Base-by-base conservation (phyloP, 2,329 filamentous ascomycete species). In the Cladobotryum protrusum region DNA sequence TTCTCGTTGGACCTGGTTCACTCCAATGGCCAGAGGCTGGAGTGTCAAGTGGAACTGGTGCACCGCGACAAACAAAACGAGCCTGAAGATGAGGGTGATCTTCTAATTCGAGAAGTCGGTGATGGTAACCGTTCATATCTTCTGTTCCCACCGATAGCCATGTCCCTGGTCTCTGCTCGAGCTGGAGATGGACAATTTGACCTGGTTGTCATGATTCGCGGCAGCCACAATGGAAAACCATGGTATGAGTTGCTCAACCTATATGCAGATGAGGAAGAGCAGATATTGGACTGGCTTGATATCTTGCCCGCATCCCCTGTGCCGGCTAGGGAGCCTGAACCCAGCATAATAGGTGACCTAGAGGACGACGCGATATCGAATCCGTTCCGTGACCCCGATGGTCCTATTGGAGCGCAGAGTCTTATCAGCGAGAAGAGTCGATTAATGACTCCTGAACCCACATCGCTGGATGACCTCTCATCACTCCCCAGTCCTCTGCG, bases 91-190 rank as follows among this genome's bases (percentile, higher is more conserved):
- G 73, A 79, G 44, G 90, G 92, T 6, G 93, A 99, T 65, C 66
- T 99, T n/a, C 78, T 99, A 18, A 86, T 99, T 50, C 91, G 92
- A 57, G 91, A 97, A 67, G 82, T 90, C n/a, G 89, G 90, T 41
- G 79, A 81, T 47, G 77, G 79, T 5, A 83, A 86, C 13, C 81
- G 83, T 47, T 73, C 75, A 24, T 97, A 89, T 83, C 78, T 99
- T 4, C 77, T 99, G 0, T 96, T 99, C 61, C 87, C 91, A n/a
- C 92, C 93, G 1, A 76, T 96, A n/a, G 76, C 84, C 15, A 76
- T 82, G 55, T 75, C 77, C 34, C 78, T 81, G 53, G 78, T 95
- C 17, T 97, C 93, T 12, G 89, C 90, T 45, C 83, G 92, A 36
- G 82, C 77, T 52, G 90, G 90, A 12, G 84, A 90, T 35, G 66